A percentile compares a stretch with the other conserved stretches of the same genome.
Evolutionary conservation across 306 rosid species (phyloP).

Genomic region (Rubus idaeus): DNA sequence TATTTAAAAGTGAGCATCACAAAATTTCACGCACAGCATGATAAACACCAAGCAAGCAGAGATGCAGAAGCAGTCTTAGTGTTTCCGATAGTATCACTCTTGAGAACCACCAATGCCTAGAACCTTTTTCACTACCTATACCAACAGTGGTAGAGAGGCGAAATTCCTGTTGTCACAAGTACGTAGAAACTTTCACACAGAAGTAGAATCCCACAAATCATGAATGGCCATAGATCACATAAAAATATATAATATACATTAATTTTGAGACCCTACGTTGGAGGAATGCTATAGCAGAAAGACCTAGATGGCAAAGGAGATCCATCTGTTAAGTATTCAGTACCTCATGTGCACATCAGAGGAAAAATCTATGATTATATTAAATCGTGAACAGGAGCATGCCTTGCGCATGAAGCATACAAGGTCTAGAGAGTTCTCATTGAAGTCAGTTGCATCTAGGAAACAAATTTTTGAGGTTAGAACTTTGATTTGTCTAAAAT

Average conservation of each 20-base stretch:
- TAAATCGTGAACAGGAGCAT: neutral
- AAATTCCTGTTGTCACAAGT: neutral
- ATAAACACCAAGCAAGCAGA: neutral
- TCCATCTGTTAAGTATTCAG: neutral
- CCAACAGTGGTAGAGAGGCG: neutral
- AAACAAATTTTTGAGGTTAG: neutral
- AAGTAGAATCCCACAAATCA: neutral
- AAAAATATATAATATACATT: neutral
- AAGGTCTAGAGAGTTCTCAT: neutral
- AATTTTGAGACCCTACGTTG: neutral
- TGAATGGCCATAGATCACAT: neutral
- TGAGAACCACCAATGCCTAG: neutral
- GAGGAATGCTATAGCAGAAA: neutral
- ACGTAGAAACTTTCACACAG: neutral
- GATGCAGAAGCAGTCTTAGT: neutral
- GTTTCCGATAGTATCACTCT: too few relatives aligned
- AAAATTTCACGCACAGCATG: neutral
- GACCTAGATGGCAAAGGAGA: neutral
- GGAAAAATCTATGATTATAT: neutral
- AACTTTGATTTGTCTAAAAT: neutral
- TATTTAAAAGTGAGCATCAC: neutral
- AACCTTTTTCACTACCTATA: neutral
- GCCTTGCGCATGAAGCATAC: neutral
- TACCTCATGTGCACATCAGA: neutral
- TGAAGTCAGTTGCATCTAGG: neutral